A percentile compares a stretch with the other conserved stretches of the same genome.
These are phyloP conservation scores for Actinomucor elegans DNA, from an alignment of 371 early-diverging fungal genomes.

Conservation along the genomic window DNA sequence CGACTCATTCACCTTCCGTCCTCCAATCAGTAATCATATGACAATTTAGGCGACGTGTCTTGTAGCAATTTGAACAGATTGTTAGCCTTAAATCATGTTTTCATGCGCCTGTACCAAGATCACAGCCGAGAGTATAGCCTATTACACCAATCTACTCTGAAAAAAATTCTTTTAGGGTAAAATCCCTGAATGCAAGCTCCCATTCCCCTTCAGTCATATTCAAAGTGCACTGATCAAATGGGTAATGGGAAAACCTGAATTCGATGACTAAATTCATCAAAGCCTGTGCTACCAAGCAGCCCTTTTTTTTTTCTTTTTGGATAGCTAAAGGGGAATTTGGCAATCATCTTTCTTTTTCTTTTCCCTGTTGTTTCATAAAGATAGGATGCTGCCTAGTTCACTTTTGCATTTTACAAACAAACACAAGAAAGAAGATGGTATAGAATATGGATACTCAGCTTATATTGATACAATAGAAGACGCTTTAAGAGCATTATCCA, in stretches of 20 bases:
- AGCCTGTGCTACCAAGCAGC: not conserved
- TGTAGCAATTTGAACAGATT: not conserved
- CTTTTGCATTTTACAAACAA: slow-evolving; percentile 15
- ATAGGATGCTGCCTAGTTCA: slow-evolving; percentile 11
- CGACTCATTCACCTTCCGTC: no score
- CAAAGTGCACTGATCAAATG: not conserved
- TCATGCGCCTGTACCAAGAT: no score
- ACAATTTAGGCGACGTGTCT: not conserved
- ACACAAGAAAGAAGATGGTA: not conserved
- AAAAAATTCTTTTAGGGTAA: not conserved
- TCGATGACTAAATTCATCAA: not conserved
- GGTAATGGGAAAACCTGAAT: slow-evolving; percentile 1
- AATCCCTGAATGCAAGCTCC: not conserved
- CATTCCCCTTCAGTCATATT: no score
- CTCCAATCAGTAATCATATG: no score
- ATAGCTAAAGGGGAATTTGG: no score
- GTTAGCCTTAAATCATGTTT: no score
- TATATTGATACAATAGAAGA: slow-evolving; percentile 21
- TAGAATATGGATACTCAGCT: not conserved
- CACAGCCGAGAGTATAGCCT: no score
- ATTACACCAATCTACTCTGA: not conserved
- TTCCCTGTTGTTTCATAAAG: not conserved
- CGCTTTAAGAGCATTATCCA: slow-evolving; percentile 15
- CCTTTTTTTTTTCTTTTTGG: not conserved
- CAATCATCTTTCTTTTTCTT: not conserved